Conservation (phyloP, 306 rosid species). For the Glycine soja region DNA sequence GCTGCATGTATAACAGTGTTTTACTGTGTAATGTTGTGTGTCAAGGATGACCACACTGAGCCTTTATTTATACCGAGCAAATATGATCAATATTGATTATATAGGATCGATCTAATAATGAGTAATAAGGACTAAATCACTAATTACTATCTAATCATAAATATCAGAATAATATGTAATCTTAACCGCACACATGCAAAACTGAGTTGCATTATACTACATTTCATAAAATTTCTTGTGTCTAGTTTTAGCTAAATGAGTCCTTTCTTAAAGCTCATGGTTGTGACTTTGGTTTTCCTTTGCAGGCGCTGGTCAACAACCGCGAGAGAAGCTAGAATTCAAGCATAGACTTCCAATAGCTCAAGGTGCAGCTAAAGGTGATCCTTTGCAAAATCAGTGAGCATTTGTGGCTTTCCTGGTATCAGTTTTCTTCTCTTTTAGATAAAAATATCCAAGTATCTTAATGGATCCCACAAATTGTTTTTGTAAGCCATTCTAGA, state of each 20-base stretch:
- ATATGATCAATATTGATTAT: too few relatives aligned
- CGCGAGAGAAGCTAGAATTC: conserved; percentile 85
- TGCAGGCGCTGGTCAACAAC: conserved; percentile 70
- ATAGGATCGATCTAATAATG: too few relatives aligned
- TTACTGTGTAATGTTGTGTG: too few relatives aligned
- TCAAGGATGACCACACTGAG: too few relatives aligned
- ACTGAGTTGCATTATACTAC: background rate
- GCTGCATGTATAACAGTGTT: too few relatives aligned
- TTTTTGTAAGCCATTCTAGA: conserved; percentile 55
- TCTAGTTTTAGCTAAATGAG: conserved; percentile 27
- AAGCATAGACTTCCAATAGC: conserved; percentile 87
- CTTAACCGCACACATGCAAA: conserved; percentile 19
- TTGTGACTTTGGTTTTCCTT: conserved; percentile 30
- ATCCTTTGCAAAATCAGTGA: conserved; percentile 99
- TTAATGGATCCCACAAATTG: conserved; percentile 57
- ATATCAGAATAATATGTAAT: too few relatives aligned
- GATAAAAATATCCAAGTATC: conserved; percentile 55
- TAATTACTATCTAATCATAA: too few relatives aligned
- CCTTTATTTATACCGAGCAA: too few relatives aligned
- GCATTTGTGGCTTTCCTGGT: conserved; percentile 99
- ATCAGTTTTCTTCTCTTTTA: conserved; percentile 81
- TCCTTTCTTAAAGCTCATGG: conserved; percentile 36
- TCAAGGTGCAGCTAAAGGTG: conserved; percentile 99
- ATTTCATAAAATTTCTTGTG: background rate
- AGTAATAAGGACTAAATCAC: too few relatives aligned